Base-by-base conservation (phyloP, 495 filamentous ascomycete species). In the Entonaema liquescens region DNA sequence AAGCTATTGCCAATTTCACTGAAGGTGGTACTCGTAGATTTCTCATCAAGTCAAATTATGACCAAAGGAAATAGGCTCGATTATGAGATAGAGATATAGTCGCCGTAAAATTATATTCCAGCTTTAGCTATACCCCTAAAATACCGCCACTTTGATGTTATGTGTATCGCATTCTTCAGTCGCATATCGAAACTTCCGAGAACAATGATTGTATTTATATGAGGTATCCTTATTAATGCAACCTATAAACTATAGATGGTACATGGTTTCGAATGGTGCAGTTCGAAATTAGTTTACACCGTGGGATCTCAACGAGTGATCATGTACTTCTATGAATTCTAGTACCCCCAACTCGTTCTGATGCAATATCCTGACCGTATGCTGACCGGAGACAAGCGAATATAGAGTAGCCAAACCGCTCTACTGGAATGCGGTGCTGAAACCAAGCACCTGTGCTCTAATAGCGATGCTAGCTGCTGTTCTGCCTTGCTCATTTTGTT, bases 291-390 rank as follows among this genome's bases (percentile, higher is more conserved):
- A 47, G 19, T 50, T 38, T 50, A 56, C 50, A 57, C 62, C 53
- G 52, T 53, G 28, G 47, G 4, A 56, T 59, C 69, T 60, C 17
- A 72, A 68, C 64, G 70, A 72, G 65, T 61, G 55, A 61, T 67
- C 47, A 65, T 65, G 38, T 57, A 36, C 56, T 56, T 72, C 70
- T 72, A 68, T 72, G 52, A 60, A 68, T n/a, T 65, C 65, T 56
- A 72, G 23, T 61, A 44, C 64, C 17, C 70, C 57, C 35, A 33
- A 65, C 28, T 52, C 31, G 42, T 59, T 31, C 62, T 17, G 28
- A 19, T 63, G 25, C 33, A 54, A 68, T 72, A 72, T 66, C 70
- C 62, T 69, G 44, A 59, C 52, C 38, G 50, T 29, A 55, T 68
- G 57, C 62, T 61, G 62, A 35, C 49, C 52, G 52, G 47, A 62